A percentile compares a stretch with the other conserved stretches of the same genome.
Evolutionary conservation across 192 early-diverging fungal species (phyloP).

Genomic region (Spinellus fusiger): DNA sequence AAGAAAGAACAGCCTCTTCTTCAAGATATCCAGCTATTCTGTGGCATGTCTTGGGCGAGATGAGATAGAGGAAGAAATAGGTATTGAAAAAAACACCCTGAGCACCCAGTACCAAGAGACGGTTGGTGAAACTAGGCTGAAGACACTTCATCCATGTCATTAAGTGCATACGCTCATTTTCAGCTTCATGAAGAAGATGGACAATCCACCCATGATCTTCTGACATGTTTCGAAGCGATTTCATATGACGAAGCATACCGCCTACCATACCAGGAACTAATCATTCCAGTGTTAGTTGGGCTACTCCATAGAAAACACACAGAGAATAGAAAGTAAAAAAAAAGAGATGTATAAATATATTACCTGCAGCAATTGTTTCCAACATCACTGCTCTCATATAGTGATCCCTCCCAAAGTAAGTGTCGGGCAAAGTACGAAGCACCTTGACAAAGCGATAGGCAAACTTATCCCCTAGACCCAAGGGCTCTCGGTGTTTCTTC

Average conservation of each 20-base stretch:
- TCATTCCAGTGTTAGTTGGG: no score
- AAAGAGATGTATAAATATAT: not conserved
- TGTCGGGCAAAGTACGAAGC: conserved; percentile 57
- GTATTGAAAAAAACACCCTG: conserved; percentile 91
- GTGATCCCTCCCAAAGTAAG: conserved; percentile 71
- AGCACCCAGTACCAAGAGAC: conserved; percentile 60
- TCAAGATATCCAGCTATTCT: conserved; percentile 87
- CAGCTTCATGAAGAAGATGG: conserved; percentile 86
- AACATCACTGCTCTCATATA: conserved; percentile 75
- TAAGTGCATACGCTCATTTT: conserved; percentile 73
- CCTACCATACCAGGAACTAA: conserved; percentile 88
- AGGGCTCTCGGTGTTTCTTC: conserved; percentile 57
- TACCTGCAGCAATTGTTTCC: conserved; percentile 64
- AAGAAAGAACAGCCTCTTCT: conserved; percentile 89
- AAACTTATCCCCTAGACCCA: conserved; percentile 49
- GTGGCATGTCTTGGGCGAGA: conserved; percentile 76
- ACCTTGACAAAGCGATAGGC: conserved; percentile 59
- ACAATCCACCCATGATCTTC: conserved; percentile 91
- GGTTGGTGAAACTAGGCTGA: conserved; percentile 55
- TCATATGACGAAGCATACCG: conserved; percentile 72
- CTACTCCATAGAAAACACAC: no score
- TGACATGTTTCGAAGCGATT: conserved; percentile 64
- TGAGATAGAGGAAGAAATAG: conserved; percentile 82
- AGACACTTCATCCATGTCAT: conserved; percentile 71
- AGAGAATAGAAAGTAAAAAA: not conserved